Conservation (phyloP, 768 basidiomycete genomes). For the Amanita muscaria region DNA sequence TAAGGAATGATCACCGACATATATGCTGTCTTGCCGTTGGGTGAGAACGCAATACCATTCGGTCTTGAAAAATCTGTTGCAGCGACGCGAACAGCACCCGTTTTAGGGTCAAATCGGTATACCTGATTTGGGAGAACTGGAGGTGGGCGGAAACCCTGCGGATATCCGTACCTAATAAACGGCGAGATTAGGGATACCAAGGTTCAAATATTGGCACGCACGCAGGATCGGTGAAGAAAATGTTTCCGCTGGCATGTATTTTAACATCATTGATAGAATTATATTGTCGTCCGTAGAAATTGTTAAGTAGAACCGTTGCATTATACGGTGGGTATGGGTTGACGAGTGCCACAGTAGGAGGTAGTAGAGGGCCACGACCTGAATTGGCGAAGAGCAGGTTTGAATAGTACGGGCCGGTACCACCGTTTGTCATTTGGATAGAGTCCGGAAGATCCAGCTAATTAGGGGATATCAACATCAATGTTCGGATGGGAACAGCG, state of each 20-base stretch:
- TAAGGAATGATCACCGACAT: constrained; percentile 29
- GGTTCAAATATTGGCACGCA: constrained; percentile 24
- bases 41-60: constrained; percentile 71
- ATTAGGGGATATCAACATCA: constrained; percentile 5
- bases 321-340: constrained; percentile 59
- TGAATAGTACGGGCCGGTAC: constrained; percentile 52
- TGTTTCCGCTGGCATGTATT: constrained; percentile 56
- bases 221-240: constrained; percentile 72
- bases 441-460: constrained; percentile 51
- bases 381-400: constrained; percentile 55
- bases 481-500: background rate
- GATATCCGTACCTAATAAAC: constrained; percentile 45
- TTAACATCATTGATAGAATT: constrained; percentile 78
- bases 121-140: constrained; percentile 68
- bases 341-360: constrained; percentile 56
- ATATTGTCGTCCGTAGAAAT: constrained; percentile 74
- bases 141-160: constrained; percentile 56
- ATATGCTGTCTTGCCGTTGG: constrained; percentile 56
- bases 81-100: constrained; percentile 57
- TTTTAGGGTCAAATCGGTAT: constrained; percentile 65
- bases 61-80: constrained; percentile 68
- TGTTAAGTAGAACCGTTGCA: constrained; percentile 62
- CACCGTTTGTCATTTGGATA: constrained; percentile 65
- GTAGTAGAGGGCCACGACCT: constrained; percentile 52
- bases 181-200: background rate